phyloP scores from a whole-genome alignment of 176 grass and related monocot genomes.

The Rhipidocladum racemiflorum region DNA sequence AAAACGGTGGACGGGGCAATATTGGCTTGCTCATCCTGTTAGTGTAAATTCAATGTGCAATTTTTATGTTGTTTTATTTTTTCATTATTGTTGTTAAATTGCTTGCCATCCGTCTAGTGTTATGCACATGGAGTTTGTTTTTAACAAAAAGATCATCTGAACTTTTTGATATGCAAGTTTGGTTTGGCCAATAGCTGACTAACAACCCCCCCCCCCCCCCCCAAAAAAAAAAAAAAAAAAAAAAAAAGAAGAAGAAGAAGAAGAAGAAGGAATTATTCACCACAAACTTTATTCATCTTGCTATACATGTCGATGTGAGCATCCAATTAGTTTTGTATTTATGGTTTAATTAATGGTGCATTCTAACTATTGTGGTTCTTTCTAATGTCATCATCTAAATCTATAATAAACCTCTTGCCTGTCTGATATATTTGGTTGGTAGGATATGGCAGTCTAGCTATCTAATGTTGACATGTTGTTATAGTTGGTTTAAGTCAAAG shows the following conservation, averaged over 20 bases:
- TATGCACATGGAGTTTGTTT: not conserved
- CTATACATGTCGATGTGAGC: not conserved
- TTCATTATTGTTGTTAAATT: not conserved
- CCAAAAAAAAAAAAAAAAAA: too few species aligned
- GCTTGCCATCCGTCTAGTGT: not conserved
- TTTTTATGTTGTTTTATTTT: not conserved
- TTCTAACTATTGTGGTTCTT: not conserved
- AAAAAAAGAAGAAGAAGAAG: too few species aligned
- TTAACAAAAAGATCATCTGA: not conserved
- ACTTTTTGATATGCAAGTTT: not conserved
- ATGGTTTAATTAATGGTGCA: not conserved
- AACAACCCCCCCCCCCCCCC: not conserved
- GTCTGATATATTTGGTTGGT: not conserved
- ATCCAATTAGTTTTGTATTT: not conserved
- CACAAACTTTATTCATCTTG: not conserved
- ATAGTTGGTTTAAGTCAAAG: not conserved
- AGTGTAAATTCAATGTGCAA: not conserved
- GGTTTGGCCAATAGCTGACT: not conserved
- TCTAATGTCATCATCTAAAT: constrained; percentile 10
- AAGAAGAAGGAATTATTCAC: not conserved
- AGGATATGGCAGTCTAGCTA: not conserved
- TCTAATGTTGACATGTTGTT: constrained; percentile 1
- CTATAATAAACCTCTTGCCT: not conserved
- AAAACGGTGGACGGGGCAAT: not conserved
- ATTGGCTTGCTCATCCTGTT: not conserved